Evolutionary conservation across 108 stramenopile genomes (phyloP), one percentile per base, ranked within the genome.

Genomic region (Nitzschia palea): DNA sequence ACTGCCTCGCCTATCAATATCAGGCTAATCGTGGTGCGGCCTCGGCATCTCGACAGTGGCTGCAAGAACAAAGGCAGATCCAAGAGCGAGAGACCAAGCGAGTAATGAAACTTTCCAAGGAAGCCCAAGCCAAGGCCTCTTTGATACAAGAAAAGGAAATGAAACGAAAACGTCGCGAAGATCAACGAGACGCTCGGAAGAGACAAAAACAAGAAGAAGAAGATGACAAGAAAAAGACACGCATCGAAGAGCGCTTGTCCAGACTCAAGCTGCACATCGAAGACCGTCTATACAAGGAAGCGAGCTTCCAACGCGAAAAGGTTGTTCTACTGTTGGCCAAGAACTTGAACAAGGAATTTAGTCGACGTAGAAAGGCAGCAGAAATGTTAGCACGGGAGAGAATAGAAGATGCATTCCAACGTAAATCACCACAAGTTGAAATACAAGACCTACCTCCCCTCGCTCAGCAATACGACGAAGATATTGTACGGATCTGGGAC

Each of bases 271-370:
- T 79, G 9, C 90, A 91, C 56, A 86, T 95, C 45, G 90, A 94
- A 23, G 94, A 95, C 5, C 83, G 89, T 25, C 64, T 95, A 0
- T 76, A 65, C 29, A 90, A 88, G 53, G 94, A 95, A 55, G 90
- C 90, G 8, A 67, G 61, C 44, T 65, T 81, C 44, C 76, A 88
- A 55, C 74, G 88, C 18, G 88, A 91, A 64, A 91, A 78, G 62
- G 84, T 78, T 58, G 62, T 91, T 14, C 61, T 77, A 50, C 54
- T 73, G 36, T 57, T 88, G 51, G 84, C 83, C 10, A 91, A 80
- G 63, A 83, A 66, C 57, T 55, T 88, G 64, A 59, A 29, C 52
- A 87, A 84, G 63, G 92, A 94, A 72, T 85, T 87, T 47, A 28
- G 12, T 37, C 82, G 92, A 17, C 79, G 92, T 26, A 75, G 86